Base-by-base conservation (phyloP, 2,329 filamentous ascomycete species). In the Aspergillus pseudonomiae region DNA sequence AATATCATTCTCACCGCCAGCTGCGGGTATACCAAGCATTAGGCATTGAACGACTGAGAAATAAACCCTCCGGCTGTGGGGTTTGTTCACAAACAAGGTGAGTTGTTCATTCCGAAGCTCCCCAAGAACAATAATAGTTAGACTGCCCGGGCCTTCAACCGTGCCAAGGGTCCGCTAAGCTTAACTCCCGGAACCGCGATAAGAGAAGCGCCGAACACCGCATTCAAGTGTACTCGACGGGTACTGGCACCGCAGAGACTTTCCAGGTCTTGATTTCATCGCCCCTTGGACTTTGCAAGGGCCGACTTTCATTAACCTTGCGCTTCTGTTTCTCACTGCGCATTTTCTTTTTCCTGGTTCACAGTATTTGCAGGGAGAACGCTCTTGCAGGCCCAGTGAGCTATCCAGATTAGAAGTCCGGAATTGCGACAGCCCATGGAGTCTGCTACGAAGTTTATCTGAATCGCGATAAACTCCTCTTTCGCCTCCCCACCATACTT, bases 1-100 rank as follows among this genome's bases (percentile, higher is more conserved):
- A 77, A 70, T 75, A 68, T 78, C 78, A 80, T 79, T 76, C 74
- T 79, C 77, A 79, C 68, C 72, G 70, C 70, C 67, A 68, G 72
- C 73, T 71, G 66, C 61, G 67, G 64, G 65, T 64, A 63, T 67
- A 68, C 41, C 43, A 71, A 70, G 68, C 67, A 57, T 62, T 61
- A 71, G 63, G 65, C 76, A 77, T 78, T 67, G 72, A 74, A 71
- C 50, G 59, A 65, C 48, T 52, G 32, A 19, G 62, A 56, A 55
- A 56, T 26, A 65, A 64, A 53, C 16, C 41, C 21, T 52, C 48
- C 19, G 46, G 6, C n/a, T 14, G 46, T 32, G 32, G 24, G n/a
- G 32, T 32, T 34, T 24, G 9, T 52, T 53, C 36, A 11, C 21
- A 55, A 60, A 41, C 57, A 62, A 63, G 62, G 56, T 68, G 63